phyloP scores from a whole-genome alignment of 2,329 filamentous ascomycete genomes.

The Thelonectria discophora region DNA sequence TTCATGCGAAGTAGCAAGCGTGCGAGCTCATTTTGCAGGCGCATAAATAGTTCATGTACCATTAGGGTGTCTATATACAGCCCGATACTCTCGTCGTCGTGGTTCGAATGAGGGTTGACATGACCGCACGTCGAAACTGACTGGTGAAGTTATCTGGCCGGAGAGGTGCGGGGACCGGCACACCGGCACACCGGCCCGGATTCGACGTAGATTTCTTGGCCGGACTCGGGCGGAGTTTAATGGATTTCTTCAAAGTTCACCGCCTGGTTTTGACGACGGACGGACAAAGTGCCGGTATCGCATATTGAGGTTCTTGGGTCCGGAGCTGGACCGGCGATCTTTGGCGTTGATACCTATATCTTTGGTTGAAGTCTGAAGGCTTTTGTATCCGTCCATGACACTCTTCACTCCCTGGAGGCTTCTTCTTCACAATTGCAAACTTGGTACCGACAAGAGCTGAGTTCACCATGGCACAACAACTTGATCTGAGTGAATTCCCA shows the following conservation, averaged over 20 bases:
- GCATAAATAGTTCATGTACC: no score
- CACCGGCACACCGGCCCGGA: constrained; percentile 8
- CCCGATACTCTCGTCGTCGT: no score
- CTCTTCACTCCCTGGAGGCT: background rate
- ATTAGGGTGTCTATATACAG: no score
- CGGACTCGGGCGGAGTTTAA: background rate
- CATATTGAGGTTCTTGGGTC: constrained; percentile 24
- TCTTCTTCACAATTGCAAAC: background rate
- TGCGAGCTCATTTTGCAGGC: no score
- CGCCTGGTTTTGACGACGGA: constrained; percentile 23
- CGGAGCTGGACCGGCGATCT: constrained; percentile 19
- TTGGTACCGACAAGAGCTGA: background rate
- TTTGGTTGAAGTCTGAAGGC: no score
- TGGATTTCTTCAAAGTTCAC: background rate
- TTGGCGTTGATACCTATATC: background rate
- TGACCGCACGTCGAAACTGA: background rate
- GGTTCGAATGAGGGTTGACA: no score
- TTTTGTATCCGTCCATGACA: no score
- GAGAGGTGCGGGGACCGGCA: constrained; percentile 5
- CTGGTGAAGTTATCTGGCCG: background rate
- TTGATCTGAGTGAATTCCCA: constrained; percentile 39
- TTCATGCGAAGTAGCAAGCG: no score
- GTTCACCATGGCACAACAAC: constrained; percentile 30
- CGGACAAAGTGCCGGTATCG: constrained; percentile 29
- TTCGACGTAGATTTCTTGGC: background rate